Evolutionary conservation across 2,329 filamentous ascomycete species (phyloP).

Genomic region (Botrytis aclada): DNA sequence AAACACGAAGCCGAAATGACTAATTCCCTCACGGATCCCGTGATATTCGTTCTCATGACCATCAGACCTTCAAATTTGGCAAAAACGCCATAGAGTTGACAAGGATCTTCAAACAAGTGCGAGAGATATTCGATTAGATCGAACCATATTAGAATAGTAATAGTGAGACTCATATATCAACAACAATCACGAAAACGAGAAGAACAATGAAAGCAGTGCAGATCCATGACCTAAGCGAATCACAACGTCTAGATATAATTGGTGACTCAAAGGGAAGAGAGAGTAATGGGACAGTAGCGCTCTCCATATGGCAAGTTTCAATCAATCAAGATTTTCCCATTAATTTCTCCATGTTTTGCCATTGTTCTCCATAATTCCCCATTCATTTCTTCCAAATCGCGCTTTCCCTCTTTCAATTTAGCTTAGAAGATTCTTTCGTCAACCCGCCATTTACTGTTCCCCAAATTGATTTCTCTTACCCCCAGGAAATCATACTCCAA

Average conservation of each 20-base stretch:
- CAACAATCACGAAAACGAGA: neutral
- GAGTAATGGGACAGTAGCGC: neutral
- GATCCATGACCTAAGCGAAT: neutral
- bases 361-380: neutral
- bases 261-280: too few relatives aligned
- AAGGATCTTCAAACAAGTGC: neutral
- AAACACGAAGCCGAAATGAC: neutral
- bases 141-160: neutral
- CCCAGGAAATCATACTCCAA: constrained; percentile 13
- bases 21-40: constrained; percentile 5
- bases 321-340: neutral
- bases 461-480: constrained; percentile 17
- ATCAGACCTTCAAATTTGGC: neutral
- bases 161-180: neutral
- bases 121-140: neutral
- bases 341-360: neutral
- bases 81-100: neutral
- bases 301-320: neutral
- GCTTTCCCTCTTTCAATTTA: neutral
- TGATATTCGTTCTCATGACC: constrained; percentile 13
- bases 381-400: neutral
- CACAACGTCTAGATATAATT: neutral
- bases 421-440: neutral
- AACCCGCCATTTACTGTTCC: constrained; percentile 6
- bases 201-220: neutral